phyloP scores from a whole-genome alignment of 2,329 filamentous ascomycete genomes.

The Talaromyces sp. region DNA sequence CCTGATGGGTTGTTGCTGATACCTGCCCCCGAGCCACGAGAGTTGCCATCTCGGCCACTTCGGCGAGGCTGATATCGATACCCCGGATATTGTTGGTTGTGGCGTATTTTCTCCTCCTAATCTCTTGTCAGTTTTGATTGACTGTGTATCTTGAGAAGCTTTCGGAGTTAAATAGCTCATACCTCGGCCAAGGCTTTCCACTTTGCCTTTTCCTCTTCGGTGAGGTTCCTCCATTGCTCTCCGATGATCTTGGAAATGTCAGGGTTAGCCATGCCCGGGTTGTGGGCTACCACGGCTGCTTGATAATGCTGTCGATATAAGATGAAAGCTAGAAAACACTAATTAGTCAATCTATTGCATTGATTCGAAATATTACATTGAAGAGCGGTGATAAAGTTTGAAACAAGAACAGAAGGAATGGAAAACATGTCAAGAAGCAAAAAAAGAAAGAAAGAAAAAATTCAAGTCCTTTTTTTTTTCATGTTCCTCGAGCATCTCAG shows the following conservation, averaged over 20 bases:
- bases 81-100: slow-evolving; percentile 86
- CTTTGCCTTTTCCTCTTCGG: slow-evolving; percentile 72
- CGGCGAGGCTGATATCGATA: slow-evolving; percentile 92
- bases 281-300: slow-evolving; percentile 73
- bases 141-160: neutral
- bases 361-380: no score
- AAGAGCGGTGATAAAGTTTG: no score
- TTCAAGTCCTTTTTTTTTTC: no score
- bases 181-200: slow-evolving; percentile 91
- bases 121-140: neutral
- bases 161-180: slow-evolving; percentile 24
- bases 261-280: slow-evolving; percentile 90
- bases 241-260: slow-evolving; percentile 98
- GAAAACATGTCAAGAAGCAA: slow-evolving; percentile 5
- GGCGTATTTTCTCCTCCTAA: slow-evolving; percentile 83
- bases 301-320: slow-evolving; percentile 94
- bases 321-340: slow-evolving; percentile 75
- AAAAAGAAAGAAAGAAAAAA: slow-evolving; percentile 26
- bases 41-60: slow-evolving; percentile 57
- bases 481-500: slow-evolving; percentile 19
- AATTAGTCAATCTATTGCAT: neutral
- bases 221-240: slow-evolving; percentile 81
- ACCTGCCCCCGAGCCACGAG: slow-evolving; percentile 37
- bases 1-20: slow-evolving; percentile 42
- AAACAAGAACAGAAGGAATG: neutral